Conservation (phyloP, 257 asterid genomes). For the Mentha longifolia region DNA sequence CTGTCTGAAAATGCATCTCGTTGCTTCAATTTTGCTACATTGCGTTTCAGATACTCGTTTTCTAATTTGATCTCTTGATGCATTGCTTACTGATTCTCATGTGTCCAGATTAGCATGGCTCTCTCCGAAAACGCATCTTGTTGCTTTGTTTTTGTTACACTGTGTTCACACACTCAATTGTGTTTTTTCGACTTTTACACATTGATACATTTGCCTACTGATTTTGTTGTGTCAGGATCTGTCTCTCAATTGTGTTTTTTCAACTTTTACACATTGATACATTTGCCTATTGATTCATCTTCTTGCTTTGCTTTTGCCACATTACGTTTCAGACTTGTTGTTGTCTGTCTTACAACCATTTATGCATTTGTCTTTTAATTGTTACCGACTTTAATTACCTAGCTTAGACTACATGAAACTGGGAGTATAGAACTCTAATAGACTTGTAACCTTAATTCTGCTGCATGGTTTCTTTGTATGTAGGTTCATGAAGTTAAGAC, state of each 20-base stretch:
- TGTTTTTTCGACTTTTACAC: too few relatives aligned
- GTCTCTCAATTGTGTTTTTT: background rate
- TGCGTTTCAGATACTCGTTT: background rate
- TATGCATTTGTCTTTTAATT: too few relatives aligned
- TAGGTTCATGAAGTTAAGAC: slow-evolving; percentile 89
- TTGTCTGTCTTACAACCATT: too few relatives aligned
- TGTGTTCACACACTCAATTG: background rate
- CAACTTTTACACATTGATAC: too few relatives aligned
- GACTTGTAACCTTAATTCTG: background rate
- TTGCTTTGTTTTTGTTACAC: slow-evolving; percentile 7
- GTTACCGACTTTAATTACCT: too few relatives aligned
- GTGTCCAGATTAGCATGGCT: background rate
- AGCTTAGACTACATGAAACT: too few relatives aligned
- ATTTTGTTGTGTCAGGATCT: background rate
- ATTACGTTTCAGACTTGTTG: background rate
- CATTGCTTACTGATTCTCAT: background rate
- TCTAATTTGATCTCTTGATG: background rate
- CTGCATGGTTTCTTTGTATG: slow-evolving; percentile 13
- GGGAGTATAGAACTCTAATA: too few relatives aligned
- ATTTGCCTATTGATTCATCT: background rate
- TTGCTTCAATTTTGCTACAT: background rate
- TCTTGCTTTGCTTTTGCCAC: slow-evolving; percentile 1
- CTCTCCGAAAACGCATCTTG: slow-evolving; percentile 14
- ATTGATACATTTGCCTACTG: too few relatives aligned
- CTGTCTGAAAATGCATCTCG: slow-evolving; percentile 11